phyloP scores from a whole-genome alignment of 2,329 filamentous ascomycete genomes.

The Penicillium sp. region DNA sequence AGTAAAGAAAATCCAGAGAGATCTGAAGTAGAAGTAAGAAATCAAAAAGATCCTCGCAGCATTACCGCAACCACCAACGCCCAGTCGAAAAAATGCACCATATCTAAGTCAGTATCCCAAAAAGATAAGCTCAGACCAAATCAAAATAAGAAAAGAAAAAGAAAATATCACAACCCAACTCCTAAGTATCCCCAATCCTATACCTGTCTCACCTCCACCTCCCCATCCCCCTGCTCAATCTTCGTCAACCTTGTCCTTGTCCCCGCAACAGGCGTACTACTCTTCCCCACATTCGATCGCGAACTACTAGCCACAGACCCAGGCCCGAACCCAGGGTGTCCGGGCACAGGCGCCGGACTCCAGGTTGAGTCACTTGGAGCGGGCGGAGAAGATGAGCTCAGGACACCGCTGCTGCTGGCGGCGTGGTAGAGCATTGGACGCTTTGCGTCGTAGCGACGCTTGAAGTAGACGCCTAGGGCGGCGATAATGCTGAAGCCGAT shows the following conservation, averaged over 20 bases:
- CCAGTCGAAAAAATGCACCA: constrained; percentile 4
- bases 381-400: constrained; percentile 17
- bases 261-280: constrained; percentile 3
- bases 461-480: constrained; percentile 65
- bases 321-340: constrained; percentile 14
- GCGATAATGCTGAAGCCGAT: constrained; percentile 65
- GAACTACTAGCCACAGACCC: constrained; percentile 32
- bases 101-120: neutral
- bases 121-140: neutral
- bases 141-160: neutral
- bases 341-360: constrained; percentile 15
- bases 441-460: constrained; percentile 68
- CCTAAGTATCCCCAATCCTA: constrained; percentile 7
- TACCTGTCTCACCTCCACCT: constrained; percentile 30
- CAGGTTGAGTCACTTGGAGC: constrained; percentile 18
- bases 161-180: neutral
- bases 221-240: constrained; percentile 13
- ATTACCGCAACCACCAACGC: neutral
- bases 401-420: constrained; percentile 23
- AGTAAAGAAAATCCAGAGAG: no score
- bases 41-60: no score
- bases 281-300: constrained; percentile 24
- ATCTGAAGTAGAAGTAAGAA: no score
- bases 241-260: constrained; percentile 27
- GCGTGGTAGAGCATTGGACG: constrained; percentile 35